Conservation (phyloP, 345 rosid genomes). For the Clarkia xantiana region DNA sequence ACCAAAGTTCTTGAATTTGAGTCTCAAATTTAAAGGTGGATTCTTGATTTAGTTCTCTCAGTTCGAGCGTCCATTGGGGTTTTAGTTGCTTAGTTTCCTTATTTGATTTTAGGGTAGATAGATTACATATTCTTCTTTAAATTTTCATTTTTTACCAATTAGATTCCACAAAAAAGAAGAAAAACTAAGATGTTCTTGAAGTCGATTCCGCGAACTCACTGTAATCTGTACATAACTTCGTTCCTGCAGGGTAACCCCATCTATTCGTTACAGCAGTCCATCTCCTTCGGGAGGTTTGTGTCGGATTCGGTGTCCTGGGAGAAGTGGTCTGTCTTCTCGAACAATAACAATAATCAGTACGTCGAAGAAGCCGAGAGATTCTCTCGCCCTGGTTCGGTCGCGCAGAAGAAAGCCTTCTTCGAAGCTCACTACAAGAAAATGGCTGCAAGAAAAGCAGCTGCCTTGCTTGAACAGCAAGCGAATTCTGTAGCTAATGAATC, state of each 20-base stretch:
- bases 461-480: conserved; percentile 10
- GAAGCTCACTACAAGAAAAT: conserved; percentile 30
- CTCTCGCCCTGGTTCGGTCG: conserved; percentile 34
- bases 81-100: background rate
- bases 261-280: conserved; percentile 21
- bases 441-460: conserved; percentile 30
- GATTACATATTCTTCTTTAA: no score
- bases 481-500: conserved; percentile 8
- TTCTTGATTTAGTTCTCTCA: background rate
- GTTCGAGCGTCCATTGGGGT: background rate
- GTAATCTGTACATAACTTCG: background rate
- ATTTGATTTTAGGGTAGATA: no score
- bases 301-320: conserved; percentile 31
- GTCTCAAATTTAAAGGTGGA: background rate
- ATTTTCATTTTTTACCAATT: no score
- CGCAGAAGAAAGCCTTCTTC: conserved; percentile 38
- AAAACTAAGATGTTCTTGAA: no score
- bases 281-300: conserved; percentile 32
- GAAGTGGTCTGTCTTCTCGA: conserved; percentile 30
- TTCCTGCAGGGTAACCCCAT: conserved; percentile 18
- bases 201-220: background rate
- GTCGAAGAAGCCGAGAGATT: conserved; percentile 36
- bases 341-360: conserved; percentile 16
- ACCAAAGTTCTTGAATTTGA: no score
- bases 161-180: no score